Conservation (phyloP, 345 rosid species). For the Euphorbia tirucalli region DNA sequence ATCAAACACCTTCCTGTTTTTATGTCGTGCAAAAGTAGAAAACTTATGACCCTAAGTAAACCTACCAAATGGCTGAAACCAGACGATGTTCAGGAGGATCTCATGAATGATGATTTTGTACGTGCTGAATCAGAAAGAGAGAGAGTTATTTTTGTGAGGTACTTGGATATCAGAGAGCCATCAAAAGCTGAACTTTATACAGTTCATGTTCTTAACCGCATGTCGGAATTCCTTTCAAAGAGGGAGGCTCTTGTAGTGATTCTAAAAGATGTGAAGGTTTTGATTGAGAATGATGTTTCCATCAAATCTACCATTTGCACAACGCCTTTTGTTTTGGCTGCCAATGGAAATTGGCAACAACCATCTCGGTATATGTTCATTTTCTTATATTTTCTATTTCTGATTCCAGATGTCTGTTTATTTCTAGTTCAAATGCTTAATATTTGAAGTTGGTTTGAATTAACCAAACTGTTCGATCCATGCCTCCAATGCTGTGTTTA, state of each 20-base stretch:
- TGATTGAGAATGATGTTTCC: conserved; percentile 61
- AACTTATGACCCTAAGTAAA: conserved; percentile 58
- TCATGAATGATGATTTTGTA: conserved; percentile 76
- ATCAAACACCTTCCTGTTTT: conserved; percentile 81
- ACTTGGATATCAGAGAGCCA: conserved; percentile 66
- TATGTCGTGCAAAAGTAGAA: conserved; percentile 75
- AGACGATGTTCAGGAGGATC: conserved; percentile 66
- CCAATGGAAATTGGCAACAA: conserved; percentile 81
- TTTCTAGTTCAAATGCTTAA: not conserved
- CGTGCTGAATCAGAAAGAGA: conserved; percentile 89
- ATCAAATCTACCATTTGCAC: conserved; percentile 53
- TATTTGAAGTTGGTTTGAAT: not conserved
- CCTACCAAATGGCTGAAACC: conserved; percentile 87
- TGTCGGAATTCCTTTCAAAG: conserved; percentile 74
- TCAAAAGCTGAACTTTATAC: conserved; percentile 74
- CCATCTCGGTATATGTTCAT: conserved; percentile 66
- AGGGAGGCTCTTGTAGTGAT: conserved; percentile 61
- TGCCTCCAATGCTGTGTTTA: not conserved
- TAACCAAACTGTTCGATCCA: not conserved
- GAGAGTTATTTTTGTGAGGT: conserved; percentile 57
- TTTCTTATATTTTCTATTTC: not conserved
- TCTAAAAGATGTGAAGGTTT: conserved; percentile 70
- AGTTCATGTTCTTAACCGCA: conserved; percentile 70
- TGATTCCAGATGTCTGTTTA: not conserved
- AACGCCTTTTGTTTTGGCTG: conserved; percentile 79